These are phyloP conservation scores for Pholiota microspora DNA, from an alignment of 768 basidiomycete genomes.

Conservation along the genomic window DNA sequence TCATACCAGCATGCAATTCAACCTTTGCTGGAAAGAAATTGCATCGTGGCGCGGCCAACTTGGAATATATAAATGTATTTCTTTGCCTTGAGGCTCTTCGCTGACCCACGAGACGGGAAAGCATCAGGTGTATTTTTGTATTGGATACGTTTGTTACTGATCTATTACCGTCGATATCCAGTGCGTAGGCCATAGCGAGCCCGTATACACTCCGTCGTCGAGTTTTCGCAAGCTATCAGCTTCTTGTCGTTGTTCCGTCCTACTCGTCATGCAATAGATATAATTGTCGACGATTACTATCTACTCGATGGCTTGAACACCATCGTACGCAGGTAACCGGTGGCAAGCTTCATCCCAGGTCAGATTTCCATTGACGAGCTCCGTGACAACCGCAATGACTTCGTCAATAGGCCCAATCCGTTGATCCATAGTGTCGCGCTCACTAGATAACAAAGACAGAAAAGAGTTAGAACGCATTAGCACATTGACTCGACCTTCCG, in stretches of 20 bases:
- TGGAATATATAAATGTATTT: neutral
- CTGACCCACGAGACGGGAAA: neutral
- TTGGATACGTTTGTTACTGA: neutral
- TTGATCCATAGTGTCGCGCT: conserved; percentile 93
- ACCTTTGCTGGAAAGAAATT: neutral
- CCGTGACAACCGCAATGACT: conserved; percentile 77
- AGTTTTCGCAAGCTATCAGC: neutral
- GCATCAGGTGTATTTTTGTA: neutral
- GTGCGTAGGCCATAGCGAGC: neutral
- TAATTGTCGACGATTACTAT: neutral
- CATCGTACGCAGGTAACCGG: conserved; percentile 77
- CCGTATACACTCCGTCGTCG: neutral
- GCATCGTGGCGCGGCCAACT: neutral
- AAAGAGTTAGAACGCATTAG: neutral
- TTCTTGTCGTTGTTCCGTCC: neutral
- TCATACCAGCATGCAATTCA: neutral
- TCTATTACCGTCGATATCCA: neutral
- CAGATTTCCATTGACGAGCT: conserved; percentile 72
- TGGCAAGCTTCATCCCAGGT: conserved; percentile 77
- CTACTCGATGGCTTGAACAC: conserved; percentile 79
- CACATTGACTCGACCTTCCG: neutral
- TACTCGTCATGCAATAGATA: neutral
- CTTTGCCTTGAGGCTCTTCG: neutral
- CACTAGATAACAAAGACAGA: conserved; percentile 43
- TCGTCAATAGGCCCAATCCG: conserved; percentile 88